These are phyloP conservation scores for Leccinum incarnatum DNA, from an alignment of 768 basidiomycete species.

Conservation along the genomic window DNA sequence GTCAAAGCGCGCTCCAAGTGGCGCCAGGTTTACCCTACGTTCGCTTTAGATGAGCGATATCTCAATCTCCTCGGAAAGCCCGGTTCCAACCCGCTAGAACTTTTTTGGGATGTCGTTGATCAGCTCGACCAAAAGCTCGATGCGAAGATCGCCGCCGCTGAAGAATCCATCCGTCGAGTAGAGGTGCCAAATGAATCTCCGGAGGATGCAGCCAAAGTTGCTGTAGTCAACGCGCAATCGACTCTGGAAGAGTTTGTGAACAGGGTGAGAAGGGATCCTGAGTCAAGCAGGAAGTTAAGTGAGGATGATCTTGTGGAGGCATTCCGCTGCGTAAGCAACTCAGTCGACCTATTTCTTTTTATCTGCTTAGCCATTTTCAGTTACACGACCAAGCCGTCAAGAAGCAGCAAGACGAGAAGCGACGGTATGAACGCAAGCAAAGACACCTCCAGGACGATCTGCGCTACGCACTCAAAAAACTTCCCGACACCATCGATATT, in stretches of 20 bases:
- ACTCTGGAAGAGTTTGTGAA: conserved; percentile 60
- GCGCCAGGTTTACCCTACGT: conserved; percentile 81
- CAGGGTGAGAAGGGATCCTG: conserved; percentile 55
- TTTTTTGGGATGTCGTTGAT: conserved; percentile 95
- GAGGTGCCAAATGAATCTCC: conserved; percentile 31
- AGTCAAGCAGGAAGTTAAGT: conserved; percentile 47
- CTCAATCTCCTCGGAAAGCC: conserved; percentile 85
- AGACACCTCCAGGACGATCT: conserved; percentile 93
- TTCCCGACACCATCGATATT: conserved; percentile 78
- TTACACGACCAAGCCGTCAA: conserved; percentile 67
- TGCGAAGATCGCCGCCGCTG: conserved; percentile 66
- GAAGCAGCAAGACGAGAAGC: conserved; percentile 82
- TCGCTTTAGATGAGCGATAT: conserved; percentile 82
- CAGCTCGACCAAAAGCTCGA: conserved; percentile 83
- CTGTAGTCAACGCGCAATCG: conserved; percentile 50
- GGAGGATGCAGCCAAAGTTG: conserved; percentile 35
- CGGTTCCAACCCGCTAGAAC: conserved; percentile 91
- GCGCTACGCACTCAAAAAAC: conserved; percentile 91
- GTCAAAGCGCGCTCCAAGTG: conserved; percentile 86
- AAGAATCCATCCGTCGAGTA: conserved; percentile 52
- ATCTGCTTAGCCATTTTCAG: conserved; percentile 39
- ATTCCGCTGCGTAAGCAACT: conserved; percentile 56
- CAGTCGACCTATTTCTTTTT: not conserved
- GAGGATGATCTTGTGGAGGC: conserved; percentile 55
- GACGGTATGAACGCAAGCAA: conserved; percentile 78